phyloP scores from a whole-genome alignment of 2,329 filamentous ascomycete genomes.

The Diaporthe sp. region DNA sequence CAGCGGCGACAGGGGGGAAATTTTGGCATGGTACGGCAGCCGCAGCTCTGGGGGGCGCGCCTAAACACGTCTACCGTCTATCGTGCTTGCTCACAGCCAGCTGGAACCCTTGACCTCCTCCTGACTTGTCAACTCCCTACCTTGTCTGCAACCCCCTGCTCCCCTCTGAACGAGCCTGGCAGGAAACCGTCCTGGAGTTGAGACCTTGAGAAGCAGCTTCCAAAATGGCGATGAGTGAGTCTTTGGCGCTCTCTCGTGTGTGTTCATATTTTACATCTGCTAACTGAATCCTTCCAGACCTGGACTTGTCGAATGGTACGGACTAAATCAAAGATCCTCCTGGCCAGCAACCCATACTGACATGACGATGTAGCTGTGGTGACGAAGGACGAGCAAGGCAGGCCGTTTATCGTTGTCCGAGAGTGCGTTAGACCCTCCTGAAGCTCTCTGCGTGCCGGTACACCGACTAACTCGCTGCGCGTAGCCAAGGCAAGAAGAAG shows the following conservation, averaged over 20 bases:
- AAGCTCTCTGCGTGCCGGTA: constrained; percentile 4
- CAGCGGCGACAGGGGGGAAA: constrained; percentile 30
- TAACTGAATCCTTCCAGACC: constrained; percentile 65
- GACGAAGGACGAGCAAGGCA: constrained; percentile 96
- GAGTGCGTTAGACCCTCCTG: constrained; percentile 75
- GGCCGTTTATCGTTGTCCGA: constrained; percentile 98
- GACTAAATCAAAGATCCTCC: constrained; percentile 44
- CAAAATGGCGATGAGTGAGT: constrained; percentile 74
- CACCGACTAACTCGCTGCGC: constrained; percentile 43
- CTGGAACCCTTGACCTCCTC: constrained; percentile 24
- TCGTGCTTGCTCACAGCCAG: constrained; percentile 10
- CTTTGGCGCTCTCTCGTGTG: not conserved
- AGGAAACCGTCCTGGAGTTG: constrained; percentile 14
- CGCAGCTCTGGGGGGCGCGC: constrained; percentile 32
- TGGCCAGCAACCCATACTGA: constrained; percentile 40
- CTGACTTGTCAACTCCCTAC: constrained; percentile 8
- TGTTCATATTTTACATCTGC: constrained; percentile 39
- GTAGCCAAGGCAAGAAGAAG: constrained; percentile 96
- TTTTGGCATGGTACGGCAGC: constrained; percentile 31
- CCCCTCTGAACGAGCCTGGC: constrained; percentile 6
- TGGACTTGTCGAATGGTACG: constrained; percentile 87
- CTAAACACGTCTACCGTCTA: constrained; percentile 34
- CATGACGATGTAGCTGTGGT: constrained; percentile 68
- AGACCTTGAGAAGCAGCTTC: constrained; percentile 25
- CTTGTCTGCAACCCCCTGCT: constrained; percentile 2